Evolutionary conservation across 352 stramenopile genomes (phyloP), one percentile per base, ranked within the genome.

Genomic region (Phytophthora tubulina): DNA sequence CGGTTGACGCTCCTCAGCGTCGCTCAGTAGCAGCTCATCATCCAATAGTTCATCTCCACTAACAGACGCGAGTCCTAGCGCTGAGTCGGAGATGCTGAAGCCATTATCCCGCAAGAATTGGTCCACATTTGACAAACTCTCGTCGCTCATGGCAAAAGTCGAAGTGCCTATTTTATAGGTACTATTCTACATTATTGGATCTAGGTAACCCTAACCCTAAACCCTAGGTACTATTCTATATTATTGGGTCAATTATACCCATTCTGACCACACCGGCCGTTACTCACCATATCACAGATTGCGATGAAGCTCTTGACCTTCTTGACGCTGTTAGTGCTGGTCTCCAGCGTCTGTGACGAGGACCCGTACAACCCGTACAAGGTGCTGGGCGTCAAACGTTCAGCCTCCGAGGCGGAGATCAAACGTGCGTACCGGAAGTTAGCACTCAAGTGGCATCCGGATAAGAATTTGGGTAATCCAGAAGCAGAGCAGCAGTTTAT

Each of bases 371-470:
- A 96, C 61, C 85, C 87, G 57, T 89, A 94, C 75, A 82, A 79
- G 56, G 85, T 93, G 56, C 75, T 96, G 52, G 87, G 86, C 8
- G 56, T 96, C 21, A 63, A 64, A 56, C 80, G 79, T 4, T 86
- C 82, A 31, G 86, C 89, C 6, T 88, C 87, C 6, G 86, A 94
- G 57, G 76, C 51, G 50, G 86, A 95, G 66, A 90, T 96, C 75
- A 95, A 95, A 73, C 86, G 85, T 54, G 89, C 89, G 32, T 98
- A 98, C 60, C 82, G 90, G 4, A 76, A 84, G 42, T 67, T 97
- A 32, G 91, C 93, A 31, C 76, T 97, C 42, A 96, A 98, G 65
- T 96, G 89, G 82, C 93, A 98, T 60, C 93, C 93, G 4, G 93
- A 98, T 76, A 97, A 97, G 80, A 95, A 95, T 57, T 79, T 63